Evolutionary conservation across 2,329 filamentous ascomycete species (phyloP), one percentile per base, ranked within the genome.

Genomic region (Fusarium nanum): DNA sequence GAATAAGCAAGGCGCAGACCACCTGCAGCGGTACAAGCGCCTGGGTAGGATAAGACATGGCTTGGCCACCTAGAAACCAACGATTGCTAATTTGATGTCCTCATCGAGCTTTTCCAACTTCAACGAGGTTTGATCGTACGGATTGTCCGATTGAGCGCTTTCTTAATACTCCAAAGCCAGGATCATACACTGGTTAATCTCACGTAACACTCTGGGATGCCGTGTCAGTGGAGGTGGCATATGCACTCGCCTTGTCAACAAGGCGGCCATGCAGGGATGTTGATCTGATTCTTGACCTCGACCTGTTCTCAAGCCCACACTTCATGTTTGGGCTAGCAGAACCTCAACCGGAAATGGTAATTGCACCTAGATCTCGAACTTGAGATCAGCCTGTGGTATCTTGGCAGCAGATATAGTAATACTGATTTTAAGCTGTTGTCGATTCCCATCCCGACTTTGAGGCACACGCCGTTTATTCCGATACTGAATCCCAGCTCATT

Each of bases 1-100:
- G 62, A 65, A 67, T 49, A 69, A 70, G 56, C 52, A 70, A 60
- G 67, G 63, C 58, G 68, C 67, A 59, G 62, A 70, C 57, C 27
- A 60, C 49, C 40, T 55, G 55, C 63, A 68, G 58, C 67, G 46
- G 63, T 60, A 57, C 63, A 64, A 57, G 58, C 63, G 63, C 55
- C 66, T 60, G 47, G 27, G 20, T 34, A 27, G 34, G 27, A 63
- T 30, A 56, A 64, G 49, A 56, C 60, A 42, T 28, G 54, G 48
- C 42, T 55, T 64, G 60, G 48, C 55, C 58, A 48, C 49, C 42
- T 41, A 63, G n/a, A 56, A 49, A 56, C 67, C 62, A 68, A 63
- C 59, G 25, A 56, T 27, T 47, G 22, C 45, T 20, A 32, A 37
- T 23, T 30, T 44, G 25, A 28, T 22, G 52, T 18, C 32, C 48